These are phyloP conservation scores for Geotrichum klebahnii DNA, from an alignment of 1,139 yeast genomes.

Conservation along the genomic window DNA sequence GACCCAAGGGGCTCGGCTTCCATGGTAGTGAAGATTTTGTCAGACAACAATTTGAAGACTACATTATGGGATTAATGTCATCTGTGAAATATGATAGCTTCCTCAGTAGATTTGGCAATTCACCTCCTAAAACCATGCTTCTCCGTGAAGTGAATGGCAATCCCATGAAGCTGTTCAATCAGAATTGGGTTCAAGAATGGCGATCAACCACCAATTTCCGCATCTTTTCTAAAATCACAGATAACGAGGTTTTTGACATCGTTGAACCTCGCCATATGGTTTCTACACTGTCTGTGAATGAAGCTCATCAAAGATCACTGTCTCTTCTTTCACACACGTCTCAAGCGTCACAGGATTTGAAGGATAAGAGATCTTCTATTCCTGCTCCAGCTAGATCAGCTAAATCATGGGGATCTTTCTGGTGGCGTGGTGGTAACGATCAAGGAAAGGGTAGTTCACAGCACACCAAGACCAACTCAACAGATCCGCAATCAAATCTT, in stretches of 20 bases:
- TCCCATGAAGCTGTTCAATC: conserved; percentile 50
- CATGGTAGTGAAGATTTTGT: conserved; percentile 87
- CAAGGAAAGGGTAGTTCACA: too few relatives aligned
- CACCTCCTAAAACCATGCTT: conserved; percentile 37
- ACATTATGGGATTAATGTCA: conserved; percentile 69
- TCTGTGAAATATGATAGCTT: conserved; percentile 68
- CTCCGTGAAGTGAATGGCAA: conserved; percentile 39
- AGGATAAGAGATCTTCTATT: conserved; percentile 1
- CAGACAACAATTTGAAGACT: conserved; percentile 84
- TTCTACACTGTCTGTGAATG: not conserved
- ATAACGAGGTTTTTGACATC: conserved; percentile 83
- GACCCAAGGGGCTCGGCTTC: conserved; percentile 48
- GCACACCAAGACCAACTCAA: too few relatives aligned
- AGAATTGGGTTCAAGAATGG: conserved; percentile 62
- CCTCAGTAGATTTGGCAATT: conserved; percentile 41
- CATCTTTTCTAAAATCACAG: conserved; percentile 70
- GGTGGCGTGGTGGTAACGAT: conserved; percentile 21
- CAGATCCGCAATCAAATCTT: too few relatives aligned
- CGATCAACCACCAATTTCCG: conserved; percentile 59
- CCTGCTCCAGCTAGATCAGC: conserved; percentile 4
- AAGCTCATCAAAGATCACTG: conserved; percentile 9
- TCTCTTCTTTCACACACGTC: conserved; percentile 10
- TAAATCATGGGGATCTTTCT: conserved; percentile 17
- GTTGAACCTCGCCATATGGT: conserved; percentile 72
- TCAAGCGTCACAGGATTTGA: not conserved